Conservation (phyloP, 306 rosid species). For the Quercus rubra region DNA sequence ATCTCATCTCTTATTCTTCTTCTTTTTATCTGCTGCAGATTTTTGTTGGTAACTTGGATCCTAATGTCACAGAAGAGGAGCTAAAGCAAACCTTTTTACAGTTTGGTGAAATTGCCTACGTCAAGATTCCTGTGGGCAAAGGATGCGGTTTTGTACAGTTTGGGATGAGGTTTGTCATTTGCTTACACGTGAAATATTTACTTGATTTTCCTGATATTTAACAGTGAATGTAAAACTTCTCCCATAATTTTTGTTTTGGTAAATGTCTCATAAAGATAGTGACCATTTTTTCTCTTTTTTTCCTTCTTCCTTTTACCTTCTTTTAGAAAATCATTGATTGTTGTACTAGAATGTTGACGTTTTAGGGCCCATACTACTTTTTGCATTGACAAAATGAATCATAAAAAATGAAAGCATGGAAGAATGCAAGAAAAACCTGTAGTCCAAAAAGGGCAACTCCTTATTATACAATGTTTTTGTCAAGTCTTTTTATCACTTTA, state of each 20-base stretch:
- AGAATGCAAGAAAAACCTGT: not conserved
- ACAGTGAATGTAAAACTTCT: conserved; percentile 16
- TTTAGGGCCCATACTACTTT: not conserved
- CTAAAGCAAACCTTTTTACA: conserved; percentile 80
- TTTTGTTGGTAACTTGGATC: conserved; percentile 89
- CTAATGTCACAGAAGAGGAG: conserved; percentile 71
- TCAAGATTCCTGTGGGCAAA: conserved; percentile 75
- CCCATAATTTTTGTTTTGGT: not conserved
- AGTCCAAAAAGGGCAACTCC: not conserved
- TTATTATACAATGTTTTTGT: not conserved
- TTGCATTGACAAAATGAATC: not conserved
- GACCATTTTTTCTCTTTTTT: not conserved
- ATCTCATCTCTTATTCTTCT: conserved; percentile 20
- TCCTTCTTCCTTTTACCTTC: not conserved
- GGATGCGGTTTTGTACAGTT: conserved; percentile 85
- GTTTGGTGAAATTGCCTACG: conserved; percentile 69
- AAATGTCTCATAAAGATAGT: not conserved
- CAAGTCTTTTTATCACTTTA: not conserved
- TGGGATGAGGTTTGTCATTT: conserved; percentile 60
- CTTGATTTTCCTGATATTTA: conserved; percentile 15
- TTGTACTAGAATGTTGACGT: not conserved
- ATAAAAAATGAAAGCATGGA: not conserved
- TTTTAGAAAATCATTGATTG: not conserved
- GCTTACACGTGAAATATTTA: not conserved
- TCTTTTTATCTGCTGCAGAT: conserved; percentile 39